These are phyloP conservation scores for Cymodocea nodosa DNA, from an alignment of 116 monocot genomes.

Conservation along the genomic window DNA sequence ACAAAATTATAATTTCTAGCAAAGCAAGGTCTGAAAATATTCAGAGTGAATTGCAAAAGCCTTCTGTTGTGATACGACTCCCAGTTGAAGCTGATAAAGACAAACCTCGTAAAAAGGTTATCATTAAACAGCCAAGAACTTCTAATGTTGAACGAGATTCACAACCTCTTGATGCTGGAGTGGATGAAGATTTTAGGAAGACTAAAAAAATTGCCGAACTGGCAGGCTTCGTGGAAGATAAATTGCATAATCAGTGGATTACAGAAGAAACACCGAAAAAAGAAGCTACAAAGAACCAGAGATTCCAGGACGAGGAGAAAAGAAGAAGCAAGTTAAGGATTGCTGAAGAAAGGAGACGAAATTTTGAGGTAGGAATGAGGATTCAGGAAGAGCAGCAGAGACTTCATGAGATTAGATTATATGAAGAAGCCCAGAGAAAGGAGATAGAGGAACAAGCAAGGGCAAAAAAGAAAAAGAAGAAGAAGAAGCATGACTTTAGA, in stretches of 20 bases:
- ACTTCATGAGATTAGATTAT: slow-evolving; percentile 28
- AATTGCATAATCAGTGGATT: slow-evolving; percentile 18
- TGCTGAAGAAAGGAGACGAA: slow-evolving; percentile 30
- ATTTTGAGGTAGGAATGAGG: slow-evolving; percentile 18
- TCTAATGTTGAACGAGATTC: slow-evolving; percentile 13
- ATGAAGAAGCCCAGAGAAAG: slow-evolving; percentile 29
- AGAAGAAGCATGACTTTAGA: slow-evolving; percentile 54
- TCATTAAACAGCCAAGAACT: slow-evolving; percentile 63
- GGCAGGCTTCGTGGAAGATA: slow-evolving; percentile 31
- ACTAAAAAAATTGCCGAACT: slow-evolving; percentile 69
- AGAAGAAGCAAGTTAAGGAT: slow-evolving; percentile 28
- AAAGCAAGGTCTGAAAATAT: slow-evolving; percentile 40
- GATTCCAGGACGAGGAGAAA: slow-evolving; percentile 28
- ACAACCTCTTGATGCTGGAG: slow-evolving; percentile 24
- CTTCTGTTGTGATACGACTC: slow-evolving; percentile 45
- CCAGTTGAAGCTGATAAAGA: slow-evolving; percentile 56
- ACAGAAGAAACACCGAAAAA: slow-evolving; percentile 19
- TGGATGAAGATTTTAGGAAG: slow-evolving; percentile 46
- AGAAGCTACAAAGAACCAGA: slow-evolving; percentile 18
- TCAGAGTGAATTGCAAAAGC: slow-evolving; percentile 45
- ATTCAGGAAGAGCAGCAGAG: slow-evolving; percentile 42
- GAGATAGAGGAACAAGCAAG: slow-evolving; percentile 27
- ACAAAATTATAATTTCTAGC: slow-evolving; percentile 55
- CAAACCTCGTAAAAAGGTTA: slow-evolving; percentile 68
- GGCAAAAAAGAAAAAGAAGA: slow-evolving; percentile 65